Evolutionary conservation across 2,329 filamentous ascomycete species (phyloP).

Genomic region (Colletotrichum spaethianum): DNA sequence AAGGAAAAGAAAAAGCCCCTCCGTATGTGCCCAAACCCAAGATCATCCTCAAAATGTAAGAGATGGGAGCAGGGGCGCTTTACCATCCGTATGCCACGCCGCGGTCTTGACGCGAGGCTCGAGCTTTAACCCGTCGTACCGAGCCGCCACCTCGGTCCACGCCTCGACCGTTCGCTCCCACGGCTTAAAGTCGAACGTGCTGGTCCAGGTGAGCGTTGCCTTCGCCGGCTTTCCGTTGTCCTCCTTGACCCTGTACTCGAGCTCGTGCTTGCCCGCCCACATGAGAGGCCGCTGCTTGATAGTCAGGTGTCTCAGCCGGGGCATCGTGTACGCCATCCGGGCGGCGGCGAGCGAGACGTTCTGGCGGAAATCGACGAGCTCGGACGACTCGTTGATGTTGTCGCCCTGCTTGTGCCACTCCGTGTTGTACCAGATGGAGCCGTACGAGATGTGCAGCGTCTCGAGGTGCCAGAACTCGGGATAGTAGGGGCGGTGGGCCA

Average conservation of each 20-base stretch:
- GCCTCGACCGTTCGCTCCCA: slow-evolving; percentile 44
- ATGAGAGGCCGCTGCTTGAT: slow-evolving; percentile 44
- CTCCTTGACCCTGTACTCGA: slow-evolving; percentile 39
- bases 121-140: slow-evolving; percentile 30
- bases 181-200: slow-evolving; percentile 44
- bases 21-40: too few species aligned
- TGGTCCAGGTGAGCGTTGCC: slow-evolving; percentile 40
- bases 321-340: slow-evolving; percentile 44
- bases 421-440: slow-evolving; percentile 42
- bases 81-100: slow-evolving; percentile 36
- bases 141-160: slow-evolving; percentile 43
- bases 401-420: slow-evolving; percentile 43
- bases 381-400: slow-evolving; percentile 43
- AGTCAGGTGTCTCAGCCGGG: slow-evolving; percentile 41
- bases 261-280: slow-evolving; percentile 45
- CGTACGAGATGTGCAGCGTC: slow-evolving; percentile 42
- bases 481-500: slow-evolving; percentile 14
- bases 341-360: slow-evolving; percentile 43
- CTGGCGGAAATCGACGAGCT: slow-evolving; percentile 43
- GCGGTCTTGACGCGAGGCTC: not conserved
- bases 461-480: slow-evolving; percentile 38
- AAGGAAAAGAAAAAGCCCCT: not conserved
- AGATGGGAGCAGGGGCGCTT: slow-evolving; percentile 34
- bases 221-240: slow-evolving; percentile 22
- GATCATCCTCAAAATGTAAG: slow-evolving; percentile 26